Conservation (phyloP, 2,329 filamentous ascomycete species). For the Penicillium italicum region DNA sequence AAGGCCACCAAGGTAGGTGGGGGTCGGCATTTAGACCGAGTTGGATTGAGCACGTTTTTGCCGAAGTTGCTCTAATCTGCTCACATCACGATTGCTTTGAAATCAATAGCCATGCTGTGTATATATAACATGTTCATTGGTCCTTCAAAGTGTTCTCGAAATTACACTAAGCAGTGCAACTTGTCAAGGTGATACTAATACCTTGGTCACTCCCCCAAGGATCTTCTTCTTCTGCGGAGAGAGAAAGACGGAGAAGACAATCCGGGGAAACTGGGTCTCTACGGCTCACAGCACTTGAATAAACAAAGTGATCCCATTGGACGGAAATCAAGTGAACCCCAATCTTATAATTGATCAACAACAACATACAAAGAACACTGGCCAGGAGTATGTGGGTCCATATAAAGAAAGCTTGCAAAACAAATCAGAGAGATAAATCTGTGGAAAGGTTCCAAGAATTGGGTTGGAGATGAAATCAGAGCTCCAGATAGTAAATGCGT, state of each 20-base stretch:
- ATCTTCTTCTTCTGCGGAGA: not conserved
- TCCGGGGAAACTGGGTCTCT: not conserved
- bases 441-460: too few relatives aligned
- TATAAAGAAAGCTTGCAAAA: too few relatives aligned
- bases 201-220: not conserved
- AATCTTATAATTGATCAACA: too few relatives aligned
- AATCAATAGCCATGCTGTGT: too few relatives aligned
- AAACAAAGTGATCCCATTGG: too few relatives aligned
- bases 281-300: not conserved
- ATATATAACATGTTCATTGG: not conserved
- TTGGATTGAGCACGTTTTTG: conserved; percentile 1
- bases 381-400: too few relatives aligned
- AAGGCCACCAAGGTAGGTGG: conserved; percentile 15
- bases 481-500: too few relatives aligned
- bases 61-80: not conserved
- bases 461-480: too few relatives aligned
- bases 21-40: not conserved
- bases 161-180: not conserved
- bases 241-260: not conserved
- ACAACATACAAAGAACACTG: too few relatives aligned
- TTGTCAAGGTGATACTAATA: not conserved
- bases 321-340: too few relatives aligned
- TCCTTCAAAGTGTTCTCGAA: not conserved
- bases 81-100: not conserved
- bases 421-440: too few relatives aligned